Evolutionary conservation across 2,329 filamentous ascomycete species (phyloP).

Genomic region (Camillea tinctor): DNA sequence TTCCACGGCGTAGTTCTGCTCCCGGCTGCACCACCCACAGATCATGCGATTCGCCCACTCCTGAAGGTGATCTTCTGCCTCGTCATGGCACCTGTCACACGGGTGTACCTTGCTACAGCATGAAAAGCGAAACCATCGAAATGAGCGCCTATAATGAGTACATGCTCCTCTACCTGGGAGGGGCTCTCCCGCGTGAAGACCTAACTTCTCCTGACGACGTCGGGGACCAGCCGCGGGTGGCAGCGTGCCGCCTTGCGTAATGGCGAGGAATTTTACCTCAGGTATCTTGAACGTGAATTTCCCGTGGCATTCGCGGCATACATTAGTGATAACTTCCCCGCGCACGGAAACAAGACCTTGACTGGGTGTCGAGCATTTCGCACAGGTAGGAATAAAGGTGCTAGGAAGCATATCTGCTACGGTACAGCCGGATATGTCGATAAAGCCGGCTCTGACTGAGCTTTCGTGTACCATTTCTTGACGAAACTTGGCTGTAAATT

Average conservation of each 20-base stretch:
- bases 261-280: conserved; percentile 73
- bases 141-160: conserved; percentile 57
- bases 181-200: conserved; percentile 55
- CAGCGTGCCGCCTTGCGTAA: conserved; percentile 54
- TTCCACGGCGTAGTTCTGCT: conserved; percentile 76
- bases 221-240: conserved; percentile 42
- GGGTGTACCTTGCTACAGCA: conserved; percentile 59
- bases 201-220: conserved; percentile 52
- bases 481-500: conserved; percentile 56
- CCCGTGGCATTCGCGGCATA: conserved; percentile 76
- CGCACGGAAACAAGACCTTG: conserved; percentile 70
- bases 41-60: conserved; percentile 86
- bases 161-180: conserved; percentile 55
- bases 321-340: conserved; percentile 69
- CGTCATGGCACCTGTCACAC: conserved; percentile 76
- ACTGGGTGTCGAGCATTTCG: conserved; percentile 68
- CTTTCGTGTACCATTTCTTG: conserved; percentile 70
- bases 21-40: conserved; percentile 75
- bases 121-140: conserved; percentile 65
- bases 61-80: conserved; percentile 65
- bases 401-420: conserved; percentile 76
- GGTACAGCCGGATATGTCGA: conserved; percentile 73
- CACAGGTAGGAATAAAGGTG: conserved; percentile 76
- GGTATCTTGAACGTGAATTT: conserved; percentile 79
- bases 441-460: conserved; percentile 73